These are phyloP conservation scores for Fragaria ananassa DNA, from an alignment of 306 rosid genomes.

Conservation along the genomic window DNA sequence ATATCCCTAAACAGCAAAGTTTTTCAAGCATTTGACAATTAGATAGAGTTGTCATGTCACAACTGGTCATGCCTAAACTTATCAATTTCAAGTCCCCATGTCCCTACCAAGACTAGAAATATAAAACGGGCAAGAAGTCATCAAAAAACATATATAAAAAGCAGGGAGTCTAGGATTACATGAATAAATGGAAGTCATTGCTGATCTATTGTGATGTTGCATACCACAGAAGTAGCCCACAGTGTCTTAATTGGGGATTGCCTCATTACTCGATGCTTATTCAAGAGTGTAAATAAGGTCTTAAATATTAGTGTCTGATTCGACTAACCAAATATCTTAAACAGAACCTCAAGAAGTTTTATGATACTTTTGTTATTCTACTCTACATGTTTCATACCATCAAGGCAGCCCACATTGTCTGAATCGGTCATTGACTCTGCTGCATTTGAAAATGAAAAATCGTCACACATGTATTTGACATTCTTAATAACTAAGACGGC, in stretches of 20 bases:
- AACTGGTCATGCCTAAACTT: not conserved
- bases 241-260: not conserved
- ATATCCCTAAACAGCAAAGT: constrained; percentile 58
- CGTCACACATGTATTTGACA: not conserved
- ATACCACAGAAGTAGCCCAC: not conserved
- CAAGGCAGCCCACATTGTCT: not conserved
- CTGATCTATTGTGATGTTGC: not conserved
- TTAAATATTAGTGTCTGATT: not conserved
- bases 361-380: not conserved
- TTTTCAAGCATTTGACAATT: not conserved
- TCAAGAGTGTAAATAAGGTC: not conserved
- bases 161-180: not conserved
- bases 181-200: not conserved
- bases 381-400: not conserved
- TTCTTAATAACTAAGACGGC: not conserved
- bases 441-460: not conserved
- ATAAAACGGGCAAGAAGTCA: not conserved
- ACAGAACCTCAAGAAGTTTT: not conserved
- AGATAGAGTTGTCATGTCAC: not conserved
- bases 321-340: not conserved
- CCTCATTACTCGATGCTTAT: not conserved
- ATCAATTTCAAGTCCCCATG: not conserved
- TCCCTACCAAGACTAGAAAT: not conserved
- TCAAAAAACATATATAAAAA: not conserved
- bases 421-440: not conserved